These are phyloP conservation scores for Blastobotrys apis DNA, from an alignment of 1,139 yeast genomes.

Conservation along the genomic window DNA sequence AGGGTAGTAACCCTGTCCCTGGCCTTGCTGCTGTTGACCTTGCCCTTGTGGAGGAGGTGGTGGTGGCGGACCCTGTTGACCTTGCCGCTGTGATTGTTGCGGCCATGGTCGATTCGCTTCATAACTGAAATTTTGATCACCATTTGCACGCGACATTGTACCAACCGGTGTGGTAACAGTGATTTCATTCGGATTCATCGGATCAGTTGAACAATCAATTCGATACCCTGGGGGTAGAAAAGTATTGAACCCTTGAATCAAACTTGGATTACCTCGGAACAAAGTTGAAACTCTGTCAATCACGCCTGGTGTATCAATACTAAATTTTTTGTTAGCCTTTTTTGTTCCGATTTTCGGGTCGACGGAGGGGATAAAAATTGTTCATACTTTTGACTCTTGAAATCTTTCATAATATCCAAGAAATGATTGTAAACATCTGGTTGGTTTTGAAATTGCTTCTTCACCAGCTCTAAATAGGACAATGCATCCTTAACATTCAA, in stretches of 20 bases:
- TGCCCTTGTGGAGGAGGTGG: too few relatives aligned
- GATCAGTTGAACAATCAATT: slow-evolving; percentile 86
- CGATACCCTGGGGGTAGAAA: slow-evolving; percentile 95
- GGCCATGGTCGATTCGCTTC: slow-evolving; percentile 17
- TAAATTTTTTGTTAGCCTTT: slow-evolving; percentile 22
- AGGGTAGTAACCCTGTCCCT: neutral
- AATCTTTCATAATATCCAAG: slow-evolving; percentile 96
- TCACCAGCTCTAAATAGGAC: slow-evolving; percentile 91
- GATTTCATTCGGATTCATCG: slow-evolving; percentile 87
- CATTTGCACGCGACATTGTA: slow-evolving; percentile 51
- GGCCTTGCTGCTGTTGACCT: slow-evolving; percentile 9
- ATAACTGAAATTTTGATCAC: slow-evolving; percentile 6
- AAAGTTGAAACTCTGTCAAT: slow-evolving; percentile 88
- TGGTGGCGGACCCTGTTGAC: slow-evolving; percentile 16
- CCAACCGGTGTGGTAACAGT: slow-evolving; percentile 96
- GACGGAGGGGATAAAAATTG: neutral
- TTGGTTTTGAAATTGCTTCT: slow-evolving; percentile 83
- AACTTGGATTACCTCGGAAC: slow-evolving; percentile 86
- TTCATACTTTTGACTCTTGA: slow-evolving; percentile 75
- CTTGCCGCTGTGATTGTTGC: slow-evolving; percentile 28
- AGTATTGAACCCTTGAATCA: slow-evolving; percentile 96
- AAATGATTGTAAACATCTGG: slow-evolving; percentile 96
- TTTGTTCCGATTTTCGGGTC: too few relatives aligned
- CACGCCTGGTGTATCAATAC: slow-evolving; percentile 97
- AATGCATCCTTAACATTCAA: slow-evolving; percentile 94